A percentile compares a stretch with the other conserved stretches of the same genome.
phyloP scores from a whole-genome alignment of 1,284 basidiomycete genomes.

The Sanghuangporus baumii region DNA sequence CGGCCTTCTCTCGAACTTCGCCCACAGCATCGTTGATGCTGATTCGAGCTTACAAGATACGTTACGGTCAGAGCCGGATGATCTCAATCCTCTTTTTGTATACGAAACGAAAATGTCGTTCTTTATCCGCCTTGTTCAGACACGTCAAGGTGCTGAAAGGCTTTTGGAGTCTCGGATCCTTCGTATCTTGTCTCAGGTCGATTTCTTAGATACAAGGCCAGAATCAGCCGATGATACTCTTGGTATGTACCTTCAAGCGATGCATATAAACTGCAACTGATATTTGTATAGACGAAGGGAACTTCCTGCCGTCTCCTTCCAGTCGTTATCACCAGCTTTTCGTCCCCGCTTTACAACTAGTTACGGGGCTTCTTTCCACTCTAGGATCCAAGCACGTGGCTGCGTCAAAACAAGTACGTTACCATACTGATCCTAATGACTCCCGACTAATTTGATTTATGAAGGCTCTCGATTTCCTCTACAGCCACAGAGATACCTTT shows the following conservation, averaged over 20 bases:
- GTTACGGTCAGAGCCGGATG: conserved; percentile 86
- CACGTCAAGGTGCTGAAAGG: conserved; percentile 77
- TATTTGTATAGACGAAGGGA: conserved; percentile 59
- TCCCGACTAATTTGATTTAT: neutral
- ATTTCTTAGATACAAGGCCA: conserved; percentile 80
- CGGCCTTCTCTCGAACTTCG: conserved; percentile 82
- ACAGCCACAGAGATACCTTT: conserved; percentile 75
- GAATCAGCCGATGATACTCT: conserved; percentile 79
- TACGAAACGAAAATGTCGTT: conserved; percentile 94
- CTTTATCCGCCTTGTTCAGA: conserved; percentile 80
- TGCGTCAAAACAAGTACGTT: conserved; percentile 58
- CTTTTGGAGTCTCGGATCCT: conserved; percentile 80
- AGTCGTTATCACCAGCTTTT: conserved; percentile 88
- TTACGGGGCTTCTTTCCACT: conserved; percentile 64
- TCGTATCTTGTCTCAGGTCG: conserved; percentile 77
- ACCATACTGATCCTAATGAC: conserved; percentile 2
- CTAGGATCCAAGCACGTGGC: conserved; percentile 61
- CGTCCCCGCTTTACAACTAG: conserved; percentile 79
- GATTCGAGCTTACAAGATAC: conserved; percentile 78
- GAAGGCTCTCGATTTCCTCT: conserved; percentile 72
- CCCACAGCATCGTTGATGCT: conserved; percentile 77
- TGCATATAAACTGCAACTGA: neutral
- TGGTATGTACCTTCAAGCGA: conserved; percentile 41
- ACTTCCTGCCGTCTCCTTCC: conserved; percentile 82
- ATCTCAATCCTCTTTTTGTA: conserved; percentile 88